phyloP scores from a whole-genome alignment of 23 red algal genomes.

The Cyanidioschyzon merolae region DNA sequence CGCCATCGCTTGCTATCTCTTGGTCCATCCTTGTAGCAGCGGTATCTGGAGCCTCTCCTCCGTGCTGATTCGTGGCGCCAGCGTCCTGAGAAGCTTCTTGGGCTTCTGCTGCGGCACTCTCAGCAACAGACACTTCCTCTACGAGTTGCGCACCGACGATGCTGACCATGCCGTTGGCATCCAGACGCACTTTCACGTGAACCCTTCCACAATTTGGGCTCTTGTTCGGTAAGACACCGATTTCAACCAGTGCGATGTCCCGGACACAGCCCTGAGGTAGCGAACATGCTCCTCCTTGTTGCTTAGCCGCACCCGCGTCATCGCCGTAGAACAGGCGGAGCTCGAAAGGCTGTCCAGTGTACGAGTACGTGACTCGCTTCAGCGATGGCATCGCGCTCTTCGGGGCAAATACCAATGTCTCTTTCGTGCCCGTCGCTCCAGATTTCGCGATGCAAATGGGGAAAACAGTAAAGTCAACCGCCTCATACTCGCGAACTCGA shows the following conservation, averaged over 20 bases:
- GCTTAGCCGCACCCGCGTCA: not conserved
- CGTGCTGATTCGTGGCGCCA: not conserved
- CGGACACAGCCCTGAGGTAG: not conserved
- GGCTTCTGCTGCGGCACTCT: slow-evolving; percentile 25
- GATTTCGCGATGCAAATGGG: slow-evolving; percentile 42
- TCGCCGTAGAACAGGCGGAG: slow-evolving; percentile 16
- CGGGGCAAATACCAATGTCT: slow-evolving; percentile 41
- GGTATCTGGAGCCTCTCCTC: not conserved
- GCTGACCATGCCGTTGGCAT: slow-evolving; percentile 46
- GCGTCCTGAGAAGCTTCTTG: slow-evolving; percentile 1
- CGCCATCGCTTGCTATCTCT: not conserved
- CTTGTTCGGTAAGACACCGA: not conserved
- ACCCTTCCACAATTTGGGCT: slow-evolving; percentile 18
- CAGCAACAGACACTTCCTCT: slow-evolving; percentile 52
- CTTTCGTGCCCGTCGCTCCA: slow-evolving; percentile 26
- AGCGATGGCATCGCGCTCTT: slow-evolving; percentile 42
- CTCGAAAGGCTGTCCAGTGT: slow-evolving; percentile 39
- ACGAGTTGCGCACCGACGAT: slow-evolving; percentile 39
- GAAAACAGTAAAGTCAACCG: slow-evolving; percentile 59
- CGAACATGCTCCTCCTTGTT: not conserved
- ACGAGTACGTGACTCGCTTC: slow-evolving; percentile 58
- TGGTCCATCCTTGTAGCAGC: not conserved
- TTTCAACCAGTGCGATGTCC: slow-evolving; percentile 4
- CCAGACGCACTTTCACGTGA: slow-evolving; percentile 46
- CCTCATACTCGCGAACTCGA: slow-evolving; percentile 56